Conservation (phyloP, 345 rosid genomes). For the Isatis tinctoria region DNA sequence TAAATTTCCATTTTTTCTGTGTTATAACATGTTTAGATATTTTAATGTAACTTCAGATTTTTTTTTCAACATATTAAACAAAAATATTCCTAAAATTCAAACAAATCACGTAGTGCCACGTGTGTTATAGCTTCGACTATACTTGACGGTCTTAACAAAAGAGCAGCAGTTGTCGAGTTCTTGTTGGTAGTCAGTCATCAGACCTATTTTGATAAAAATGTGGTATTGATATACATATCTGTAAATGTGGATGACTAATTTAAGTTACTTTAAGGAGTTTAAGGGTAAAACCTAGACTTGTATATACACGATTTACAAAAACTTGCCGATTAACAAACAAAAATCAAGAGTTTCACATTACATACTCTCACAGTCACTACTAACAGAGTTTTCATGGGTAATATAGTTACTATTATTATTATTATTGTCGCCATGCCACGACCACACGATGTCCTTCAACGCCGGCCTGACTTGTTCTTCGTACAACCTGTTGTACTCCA, state of each 20-base stretch:
- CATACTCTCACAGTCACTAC: conserved; percentile 11
- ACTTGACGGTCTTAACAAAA: too few species aligned
- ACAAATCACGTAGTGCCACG: too few species aligned
- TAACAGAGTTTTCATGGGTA: conserved; percentile 6
- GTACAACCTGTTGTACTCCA: conserved; percentile 48
- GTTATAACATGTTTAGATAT: neutral
- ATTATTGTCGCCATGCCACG: conserved; percentile 72
- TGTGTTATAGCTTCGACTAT: too few species aligned
- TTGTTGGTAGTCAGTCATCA: too few species aligned
- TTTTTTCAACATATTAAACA: neutral
- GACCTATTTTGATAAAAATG: too few species aligned
- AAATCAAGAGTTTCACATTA: conserved; percentile 7
- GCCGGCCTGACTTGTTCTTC: conserved; percentile 67
- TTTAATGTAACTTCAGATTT: neutral
- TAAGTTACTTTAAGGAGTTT: neutral
- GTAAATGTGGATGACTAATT: neutral
- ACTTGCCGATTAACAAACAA: neutral
- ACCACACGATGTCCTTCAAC: conserved; percentile 73
- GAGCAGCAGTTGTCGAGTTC: too few species aligned
- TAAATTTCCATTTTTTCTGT: neutral
- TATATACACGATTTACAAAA: conserved; percentile 13
- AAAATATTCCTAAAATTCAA: too few species aligned
- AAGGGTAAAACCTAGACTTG: neutral
- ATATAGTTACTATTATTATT: neutral
- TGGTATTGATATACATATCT: too few species aligned